Evolutionary conservation across 2,329 filamentous ascomycete species (phyloP), one percentile per base, ranked within the genome.

Genomic region (Aspergillus luchuensis): DNA sequence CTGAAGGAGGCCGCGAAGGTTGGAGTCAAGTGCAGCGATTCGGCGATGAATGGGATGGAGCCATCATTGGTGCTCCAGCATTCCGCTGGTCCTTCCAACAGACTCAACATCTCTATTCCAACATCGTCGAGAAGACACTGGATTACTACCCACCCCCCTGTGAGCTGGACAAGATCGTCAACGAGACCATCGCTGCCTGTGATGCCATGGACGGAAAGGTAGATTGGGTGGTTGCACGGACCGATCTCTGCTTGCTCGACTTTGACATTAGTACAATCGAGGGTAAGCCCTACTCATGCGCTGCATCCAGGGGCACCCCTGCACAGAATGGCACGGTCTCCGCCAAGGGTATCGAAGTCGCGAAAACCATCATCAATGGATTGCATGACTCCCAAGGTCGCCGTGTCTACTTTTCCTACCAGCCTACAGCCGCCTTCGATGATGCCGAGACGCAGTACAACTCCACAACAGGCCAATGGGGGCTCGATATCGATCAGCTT

Each of bases 191-290:
- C 51, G 73, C 74, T 1, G 79, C 79, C 36, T 87, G 85, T 55
- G 84, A 87, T 62, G 73, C 78, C 5, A 74, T 87, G 6, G 85
- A 87, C 58, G 84, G 85, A 5, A 76, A 77, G 47, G 78, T 75
- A 0, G 84, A 87, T 58, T 83, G 84, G 10, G 82, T 87, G 3
- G 77, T 87, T 43, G 73, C 79, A 5, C 76, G 81, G 4, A 79
- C 77, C 0, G 80, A 83, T 57, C 75, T 83, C 7, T 83, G 80
- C 75, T 76, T 74, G 57, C 63, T 81, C 4, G 66, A 79, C 48
- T 82, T 80, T 68, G 77, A 85, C 66, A 65, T 82, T 38, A 79
- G 70, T 58, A 71, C 75, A 15, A 79, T 77, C 43, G 72, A 85
- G 57, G 84, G 83, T 17, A 62, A 74, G 54, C 55, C 79, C 1